phyloP scores from a whole-genome alignment of 768 basidiomycete species.

The Serendipita sp. region DNA sequence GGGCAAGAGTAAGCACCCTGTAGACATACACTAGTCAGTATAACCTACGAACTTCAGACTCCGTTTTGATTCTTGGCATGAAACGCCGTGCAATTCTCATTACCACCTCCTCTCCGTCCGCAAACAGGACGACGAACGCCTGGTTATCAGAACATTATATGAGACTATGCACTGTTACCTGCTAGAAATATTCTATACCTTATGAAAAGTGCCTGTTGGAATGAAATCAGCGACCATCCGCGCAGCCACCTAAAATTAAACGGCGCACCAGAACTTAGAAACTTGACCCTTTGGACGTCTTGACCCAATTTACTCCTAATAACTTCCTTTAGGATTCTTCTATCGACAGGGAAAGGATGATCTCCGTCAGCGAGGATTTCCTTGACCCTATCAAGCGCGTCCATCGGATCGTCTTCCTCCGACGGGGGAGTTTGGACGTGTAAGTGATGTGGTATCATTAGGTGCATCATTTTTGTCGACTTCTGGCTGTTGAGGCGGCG shows the following conservation, averaged over 20 bases:
- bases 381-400: conserved; percentile 1
- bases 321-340: conserved; percentile 57
- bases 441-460: neutral
- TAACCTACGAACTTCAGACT: conserved; percentile 41
- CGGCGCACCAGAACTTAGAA: conserved; percentile 54
- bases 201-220: conserved; percentile 66
- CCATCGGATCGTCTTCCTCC: conserved; percentile 2
- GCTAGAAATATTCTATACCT: conserved; percentile 26
- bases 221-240: conserved; percentile 11
- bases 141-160: conserved; percentile 16
- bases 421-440: conserved; percentile 1
- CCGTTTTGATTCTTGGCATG: conserved; percentile 74
- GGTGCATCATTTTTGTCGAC: neutral
- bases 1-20: neutral
- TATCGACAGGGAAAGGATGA: conserved; percentile 58
- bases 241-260: neutral
- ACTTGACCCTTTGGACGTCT: conserved; percentile 52
- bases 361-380: conserved; percentile 46
- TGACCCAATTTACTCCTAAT: conserved; percentile 50
- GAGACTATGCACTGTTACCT: conserved; percentile 8
- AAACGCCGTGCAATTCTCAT: conserved; percentile 70
- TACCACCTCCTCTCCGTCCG: conserved; percentile 42
- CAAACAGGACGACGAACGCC: conserved; percentile 63
- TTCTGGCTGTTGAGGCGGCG: too few species aligned
- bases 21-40: neutral